Conservation (phyloP, 2,329 filamentous ascomycete genomes). For the Chrysoporthe puriensis region DNA sequence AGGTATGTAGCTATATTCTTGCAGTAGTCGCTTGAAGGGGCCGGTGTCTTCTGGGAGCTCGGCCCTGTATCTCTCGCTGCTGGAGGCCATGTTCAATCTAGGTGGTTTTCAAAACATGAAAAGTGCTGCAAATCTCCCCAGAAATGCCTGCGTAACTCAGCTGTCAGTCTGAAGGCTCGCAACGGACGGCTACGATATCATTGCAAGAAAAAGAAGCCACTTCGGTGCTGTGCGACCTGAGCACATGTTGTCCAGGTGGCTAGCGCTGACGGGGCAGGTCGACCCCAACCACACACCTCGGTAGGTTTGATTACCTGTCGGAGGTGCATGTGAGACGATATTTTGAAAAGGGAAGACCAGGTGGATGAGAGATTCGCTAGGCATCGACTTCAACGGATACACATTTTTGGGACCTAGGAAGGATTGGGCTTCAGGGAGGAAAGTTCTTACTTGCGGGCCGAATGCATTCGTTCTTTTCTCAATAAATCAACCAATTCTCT, state of each 20-base stretch:
- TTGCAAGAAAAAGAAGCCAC: not conserved
- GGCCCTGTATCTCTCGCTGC: not conserved
- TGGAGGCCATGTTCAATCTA: slow-evolving; percentile 4
- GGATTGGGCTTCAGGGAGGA: too few relatives aligned
- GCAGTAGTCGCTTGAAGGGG: slow-evolving; percentile 7
- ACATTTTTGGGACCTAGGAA: too few relatives aligned
- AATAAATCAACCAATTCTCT: too few relatives aligned
- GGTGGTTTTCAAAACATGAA: not conserved
- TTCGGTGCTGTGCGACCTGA: not conserved
- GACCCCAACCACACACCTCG: not conserved
- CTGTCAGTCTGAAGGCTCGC: too few relatives aligned
- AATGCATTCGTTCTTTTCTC: too few relatives aligned
- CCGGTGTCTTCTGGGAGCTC: slow-evolving; percentile 15
- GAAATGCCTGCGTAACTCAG: too few relatives aligned
- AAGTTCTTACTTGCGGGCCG: too few relatives aligned
- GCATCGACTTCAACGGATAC: too few relatives aligned
- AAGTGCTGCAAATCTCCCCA: not conserved
- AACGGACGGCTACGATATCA: too few relatives aligned
- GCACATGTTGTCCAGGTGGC: not conserved
- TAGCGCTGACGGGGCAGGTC: not conserved
- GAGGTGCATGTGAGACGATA: too few relatives aligned
- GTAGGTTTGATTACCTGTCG: not conserved
- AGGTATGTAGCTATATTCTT: slow-evolving; percentile 7
- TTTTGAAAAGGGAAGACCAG: not conserved
- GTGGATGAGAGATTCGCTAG: too few relatives aligned